Evolutionary conservation across 139 green algal genomes (phyloP).

Genomic region (Micractinium conductrix): DNA sequence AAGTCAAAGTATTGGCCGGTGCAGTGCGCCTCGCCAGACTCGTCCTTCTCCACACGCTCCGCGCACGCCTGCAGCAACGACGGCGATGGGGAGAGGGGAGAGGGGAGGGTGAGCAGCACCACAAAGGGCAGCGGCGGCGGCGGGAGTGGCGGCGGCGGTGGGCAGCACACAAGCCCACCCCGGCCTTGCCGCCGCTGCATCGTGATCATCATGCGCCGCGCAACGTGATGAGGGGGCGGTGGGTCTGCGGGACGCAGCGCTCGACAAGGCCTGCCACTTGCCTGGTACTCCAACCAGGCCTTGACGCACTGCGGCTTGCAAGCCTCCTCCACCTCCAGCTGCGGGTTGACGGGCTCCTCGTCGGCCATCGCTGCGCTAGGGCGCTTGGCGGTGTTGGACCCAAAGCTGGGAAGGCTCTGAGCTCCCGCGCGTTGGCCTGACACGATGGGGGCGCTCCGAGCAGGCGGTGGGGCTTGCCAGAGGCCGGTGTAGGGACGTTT

Average conservation of each 20-base stretch:
- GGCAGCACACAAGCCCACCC: too few species aligned
- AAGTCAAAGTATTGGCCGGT: slow-evolving; percentile 55
- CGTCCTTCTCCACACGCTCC: slow-evolving; percentile 44
- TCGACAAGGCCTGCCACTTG: neutral
- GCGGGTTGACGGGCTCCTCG: slow-evolving; percentile 47
- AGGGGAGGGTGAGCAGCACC: neutral
- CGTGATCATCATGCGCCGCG: too few species aligned
- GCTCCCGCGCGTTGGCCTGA: too few species aligned
- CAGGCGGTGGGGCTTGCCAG: too few species aligned
- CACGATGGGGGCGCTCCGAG: too few species aligned
- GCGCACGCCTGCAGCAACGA: slow-evolving; percentile 38
- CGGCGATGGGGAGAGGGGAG: too few species aligned
- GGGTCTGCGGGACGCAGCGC: too few species aligned
- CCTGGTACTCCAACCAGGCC: slow-evolving; percentile 48
- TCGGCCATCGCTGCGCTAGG: slow-evolving; percentile 36
- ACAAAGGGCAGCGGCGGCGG: neutral
- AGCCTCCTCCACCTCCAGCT: slow-evolving; percentile 46
- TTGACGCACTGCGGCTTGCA: slow-evolving; percentile 60
- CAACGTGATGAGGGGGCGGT: too few species aligned
- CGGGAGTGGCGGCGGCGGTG: neutral
- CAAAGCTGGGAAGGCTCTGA: neutral
- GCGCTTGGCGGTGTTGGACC: neutral
- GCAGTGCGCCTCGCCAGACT: slow-evolving; percentile 49
- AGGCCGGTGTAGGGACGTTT: too few species aligned
- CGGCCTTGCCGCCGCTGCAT: too few species aligned